Base-by-base conservation (phyloP, 1,139 yeast genomes). In the Debaryomycetaceae sp. region DNA sequence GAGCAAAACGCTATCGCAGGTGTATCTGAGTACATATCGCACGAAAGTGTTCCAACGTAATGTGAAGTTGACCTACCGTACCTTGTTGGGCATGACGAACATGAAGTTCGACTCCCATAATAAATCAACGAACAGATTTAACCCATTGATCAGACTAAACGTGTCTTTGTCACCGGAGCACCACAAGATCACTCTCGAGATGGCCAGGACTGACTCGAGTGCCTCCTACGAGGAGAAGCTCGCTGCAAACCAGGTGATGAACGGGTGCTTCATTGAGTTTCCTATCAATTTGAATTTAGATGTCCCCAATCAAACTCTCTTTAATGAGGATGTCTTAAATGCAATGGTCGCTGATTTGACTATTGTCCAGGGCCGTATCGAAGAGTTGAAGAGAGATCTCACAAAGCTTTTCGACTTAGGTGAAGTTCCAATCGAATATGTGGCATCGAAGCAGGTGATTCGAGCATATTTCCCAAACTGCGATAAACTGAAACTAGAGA, bases 391-490 rank as follows among this genome's bases (percentile, higher is more conserved):
- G 50, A 57, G 39, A 58, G 79, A 63, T 59, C 76, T 60, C 55
- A 60, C 50, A 42, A 56, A 49, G 53, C 75, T 59, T 56, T 72
- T 74, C 64, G 62, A 68, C 57, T 49, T 81, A 67, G 70, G 87
- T 68, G 56, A 76, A 46, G 65, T 78, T 49, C 83, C 83, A 8
- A 60, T 78, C 47, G 72, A 69, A 48, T 70, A 66, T 49, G 54
- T 66, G 33, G 47, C 59, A 9, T 54, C 55, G n/a, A 62, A 62
- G 42, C 58, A 64, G 45, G 66, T 72, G 24, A 63, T 79, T 38
- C 63, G 81, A 49, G 75, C 81, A 39, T 79, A 76, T 56, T 81
- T 81, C 56, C 82, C 85, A 24, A 81, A 81, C 57, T 73, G 81
- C 51, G 84, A 81, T 49, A 63, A 67, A 13, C 59, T 55, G 14